Evolutionary conservation across 2,329 filamentous ascomycete genomes (phyloP), one percentile per base, ranked within the genome.

Genomic region (Scopulariopsis brevicaulis): DNA sequence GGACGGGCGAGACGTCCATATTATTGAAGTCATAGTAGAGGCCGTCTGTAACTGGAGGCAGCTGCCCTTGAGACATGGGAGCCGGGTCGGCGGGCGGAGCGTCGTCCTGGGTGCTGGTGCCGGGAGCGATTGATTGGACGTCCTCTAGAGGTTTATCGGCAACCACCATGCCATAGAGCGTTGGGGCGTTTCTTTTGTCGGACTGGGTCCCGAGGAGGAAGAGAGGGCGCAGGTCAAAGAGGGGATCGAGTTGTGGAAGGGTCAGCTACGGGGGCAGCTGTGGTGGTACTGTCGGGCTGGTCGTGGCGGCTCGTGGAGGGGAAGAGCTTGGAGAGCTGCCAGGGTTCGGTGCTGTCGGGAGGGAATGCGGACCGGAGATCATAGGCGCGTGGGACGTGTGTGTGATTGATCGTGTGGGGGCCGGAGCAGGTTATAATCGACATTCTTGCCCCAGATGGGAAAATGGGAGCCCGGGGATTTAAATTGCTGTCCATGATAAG

Each of bases 21-120:
- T 62, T 60, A 34, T 56, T 50, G 52, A 55, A 62, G 51, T 55
- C 57, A 68, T 58, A 60, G 67, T 65, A 53, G 40, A 50, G 63
- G 59, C 63, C 61, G 54, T 61, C 61, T 60, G 67, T 63, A 60
- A 60, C 60, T 28, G 65, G 65, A 60, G 67, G 68, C 52, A 69
- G 67, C 62, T 66, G 69, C 60, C 68, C 63, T 64, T 69, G 66
- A 62, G 70, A 69, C 70, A 72, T 72, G 63, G 62, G 66, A 63
- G 63, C 53, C 55, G 53, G 24, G 46, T 20, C 20, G 20, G 46
- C 20, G 6, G 46, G 7, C n/a, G 22, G 11, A 6, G 18, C 8
- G 46, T 50, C 22, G 20, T 50, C 40, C 40, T 7, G 15, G n/a
- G 8, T 22, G 11, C n/a, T 24, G 22, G 20, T n/a, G 46, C 18